These are phyloP conservation scores for Penicillium nordicum DNA, from an alignment of 2,329 filamentous ascomycete genomes.

Conservation along the genomic window DNA sequence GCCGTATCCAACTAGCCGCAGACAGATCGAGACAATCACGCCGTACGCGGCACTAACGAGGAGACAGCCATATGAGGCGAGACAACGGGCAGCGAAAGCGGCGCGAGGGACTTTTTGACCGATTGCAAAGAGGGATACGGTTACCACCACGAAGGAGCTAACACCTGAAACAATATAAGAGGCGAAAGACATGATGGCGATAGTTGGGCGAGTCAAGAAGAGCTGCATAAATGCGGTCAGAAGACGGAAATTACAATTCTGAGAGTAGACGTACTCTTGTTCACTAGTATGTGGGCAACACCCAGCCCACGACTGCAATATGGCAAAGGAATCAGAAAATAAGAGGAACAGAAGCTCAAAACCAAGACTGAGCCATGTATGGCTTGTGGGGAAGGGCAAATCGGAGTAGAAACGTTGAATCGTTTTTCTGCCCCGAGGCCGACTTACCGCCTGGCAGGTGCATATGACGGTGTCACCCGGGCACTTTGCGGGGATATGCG, in stretches of 20 bases:
- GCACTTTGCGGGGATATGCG: background rate
- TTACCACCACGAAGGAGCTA: conserved; percentile 61
- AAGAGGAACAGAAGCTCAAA: conserved; percentile 2
- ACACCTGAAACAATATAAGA: conserved; percentile 58
- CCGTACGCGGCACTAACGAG: conserved; percentile 64
- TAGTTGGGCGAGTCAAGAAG: conserved; percentile 22
- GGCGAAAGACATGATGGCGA: conserved; percentile 57
- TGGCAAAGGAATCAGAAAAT: background rate
- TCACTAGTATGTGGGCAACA: background rate
- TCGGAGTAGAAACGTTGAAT: conserved; percentile 17
- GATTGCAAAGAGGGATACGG: conserved; percentile 48
- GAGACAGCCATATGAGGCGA: conserved; percentile 46
- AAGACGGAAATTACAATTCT: background rate
- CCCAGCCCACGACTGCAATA: background rate
- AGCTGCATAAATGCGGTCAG: conserved; percentile 6
- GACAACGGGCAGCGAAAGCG: conserved; percentile 46
- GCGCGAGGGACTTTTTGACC: conserved; percentile 43
- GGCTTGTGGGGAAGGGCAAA: conserved; percentile 9
- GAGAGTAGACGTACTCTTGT: background rate
- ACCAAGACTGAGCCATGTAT: conserved; percentile 5
- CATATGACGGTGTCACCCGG: conserved; percentile 23
- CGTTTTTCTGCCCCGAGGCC: conserved; percentile 23
- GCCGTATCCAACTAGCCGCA: conserved; percentile 68
- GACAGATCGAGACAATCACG: conserved; percentile 66
- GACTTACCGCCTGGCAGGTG: conserved; percentile 25